These are phyloP conservation scores for Microbotryomycetes sp. DNA, from an alignment of 1,284 basidiomycete genomes.

Conservation along the genomic window DNA sequence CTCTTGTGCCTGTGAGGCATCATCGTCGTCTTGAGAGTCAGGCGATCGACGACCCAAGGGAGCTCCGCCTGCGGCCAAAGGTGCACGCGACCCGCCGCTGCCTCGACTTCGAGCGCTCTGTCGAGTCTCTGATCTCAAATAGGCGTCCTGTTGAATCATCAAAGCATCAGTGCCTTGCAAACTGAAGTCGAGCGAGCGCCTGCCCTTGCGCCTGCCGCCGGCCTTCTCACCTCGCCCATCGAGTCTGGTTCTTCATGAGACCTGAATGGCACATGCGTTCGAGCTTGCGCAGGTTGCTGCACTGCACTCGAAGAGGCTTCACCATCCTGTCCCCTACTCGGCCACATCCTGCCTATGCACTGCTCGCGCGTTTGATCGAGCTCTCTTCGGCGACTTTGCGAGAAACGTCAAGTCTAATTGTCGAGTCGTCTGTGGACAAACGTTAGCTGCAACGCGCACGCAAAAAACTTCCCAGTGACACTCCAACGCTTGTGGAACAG, in stretches of 20 bases:
- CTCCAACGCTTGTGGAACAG: too few species aligned
- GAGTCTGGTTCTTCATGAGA: constrained; percentile 19
- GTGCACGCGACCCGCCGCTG: constrained; percentile 3
- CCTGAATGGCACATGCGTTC: constrained; percentile 18
- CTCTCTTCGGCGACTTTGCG: not conserved
- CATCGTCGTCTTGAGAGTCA: not conserved
- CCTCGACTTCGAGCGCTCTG: not conserved
- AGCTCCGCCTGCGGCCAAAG: constrained; percentile 6
- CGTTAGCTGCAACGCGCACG: too few species aligned
- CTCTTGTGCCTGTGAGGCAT: not conserved
- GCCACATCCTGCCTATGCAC: too few species aligned
- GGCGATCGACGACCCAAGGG: not conserved
- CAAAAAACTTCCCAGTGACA: too few species aligned
- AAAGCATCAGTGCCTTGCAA: not conserved
- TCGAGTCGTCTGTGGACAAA: not conserved
- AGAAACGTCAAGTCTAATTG: too few species aligned
- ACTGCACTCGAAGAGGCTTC: not conserved
- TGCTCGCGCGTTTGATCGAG: too few species aligned
- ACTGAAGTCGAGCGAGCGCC: not conserved
- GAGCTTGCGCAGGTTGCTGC: constrained; percentile 7
- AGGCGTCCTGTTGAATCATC: constrained; percentile 5
- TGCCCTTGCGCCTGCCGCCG: not conserved
- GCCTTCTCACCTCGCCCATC: constrained; percentile 23
- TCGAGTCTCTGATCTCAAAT: constrained; percentile 3
- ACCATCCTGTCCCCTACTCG: not conserved